phyloP scores from a whole-genome alignment of 345 rosid species.

The Triadica sebifera region DNA sequence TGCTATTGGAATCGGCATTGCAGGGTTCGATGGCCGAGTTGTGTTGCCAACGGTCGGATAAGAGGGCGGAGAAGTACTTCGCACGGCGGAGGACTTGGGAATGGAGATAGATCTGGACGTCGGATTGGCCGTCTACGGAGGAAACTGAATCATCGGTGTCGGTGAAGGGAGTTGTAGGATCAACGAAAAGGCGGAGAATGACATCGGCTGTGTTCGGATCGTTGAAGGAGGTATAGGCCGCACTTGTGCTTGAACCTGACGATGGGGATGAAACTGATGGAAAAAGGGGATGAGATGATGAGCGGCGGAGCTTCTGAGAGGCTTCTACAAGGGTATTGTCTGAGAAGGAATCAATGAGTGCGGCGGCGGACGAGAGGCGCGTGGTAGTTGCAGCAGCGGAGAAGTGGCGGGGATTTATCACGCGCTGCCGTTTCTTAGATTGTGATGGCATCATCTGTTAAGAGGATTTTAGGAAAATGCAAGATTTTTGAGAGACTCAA shows the following conservation, averaged over 20 bases:
- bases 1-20: neutral
- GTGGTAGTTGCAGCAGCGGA: slow-evolving; percentile 22
- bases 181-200: slow-evolving; percentile 40
- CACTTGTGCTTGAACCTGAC: neutral
- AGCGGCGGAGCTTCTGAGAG: slow-evolving; percentile 39
- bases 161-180: slow-evolving; percentile 15
- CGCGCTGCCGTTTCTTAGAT: slow-evolving; percentile 42
- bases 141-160: slow-evolving; percentile 14
- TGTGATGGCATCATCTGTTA: slow-evolving; percentile 27
- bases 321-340: slow-evolving; percentile 25
- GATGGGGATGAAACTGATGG: slow-evolving; percentile 10
- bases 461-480: neutral
- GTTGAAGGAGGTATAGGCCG: slow-evolving; percentile 30
- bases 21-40: neutral
- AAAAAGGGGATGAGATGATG: slow-evolving; percentile 32
- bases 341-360: slow-evolving; percentile 14
- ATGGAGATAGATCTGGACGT: slow-evolving; percentile 58
- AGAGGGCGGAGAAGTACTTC: slow-evolving; percentile 57
- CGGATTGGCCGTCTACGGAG: slow-evolving; percentile 13
- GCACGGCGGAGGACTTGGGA: slow-evolving; percentile 51
- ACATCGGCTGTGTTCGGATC: slow-evolving; percentile 51
- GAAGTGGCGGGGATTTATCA: slow-evolving; percentile 21
- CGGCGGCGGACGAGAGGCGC: slow-evolving; percentile 32
- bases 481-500: neutral
- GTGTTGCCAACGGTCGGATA: slow-evolving; percentile 61